Evolutionary conservation across 148 eudicot genomes (phyloP), one percentile per base, ranked within the genome.

Genomic region (Chenopodium suecicum): DNA sequence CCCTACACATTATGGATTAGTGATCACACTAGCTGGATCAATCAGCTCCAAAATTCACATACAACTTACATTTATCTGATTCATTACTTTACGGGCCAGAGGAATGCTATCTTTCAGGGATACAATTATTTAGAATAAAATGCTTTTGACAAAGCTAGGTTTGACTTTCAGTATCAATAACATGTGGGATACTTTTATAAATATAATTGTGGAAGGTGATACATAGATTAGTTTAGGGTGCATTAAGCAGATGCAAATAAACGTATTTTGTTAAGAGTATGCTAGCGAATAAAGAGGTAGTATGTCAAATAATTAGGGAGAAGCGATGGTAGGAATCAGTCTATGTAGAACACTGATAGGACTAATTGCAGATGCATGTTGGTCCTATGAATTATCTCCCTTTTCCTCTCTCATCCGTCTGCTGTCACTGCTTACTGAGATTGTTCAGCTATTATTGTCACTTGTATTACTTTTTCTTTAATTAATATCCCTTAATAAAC

Each of bases 81-180:
- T 54, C 20, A 17, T 54, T 54, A 54, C 60, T 54, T 17, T 54
- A 12, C 17, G 60, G 60, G 60, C 20, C 60, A 54, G 16, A 54
- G 20, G 60, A 54, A 16, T 54, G 17, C 60, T 11, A 54, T 13
- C 60, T 66, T 41, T 67, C 9, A 23, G 16, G 29, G 69, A 65
- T 9, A 65, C 12, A 65, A 7, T 29, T 29, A 25, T 67, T 67
- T 10, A 65, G 29, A 65, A 65, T n/a, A 9, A 50, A 9, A 69
- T 70, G 20, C 46, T 41, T 25, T 13, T 75, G 44, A 16, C 29
- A 44, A 23, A 37, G n/a, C 37, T 68, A 14, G 13, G 22, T 46
- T 16, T 63, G 76, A 71, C 11, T 60, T 80, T 25, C 34, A 73
- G 58, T 80, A 60, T 25, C 4, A 2, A 27, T 62, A 80, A 46